Evolutionary conservation across 768 basidiomycete species (phyloP).

Genomic region (Chalciporus sphaerocephalus): DNA sequence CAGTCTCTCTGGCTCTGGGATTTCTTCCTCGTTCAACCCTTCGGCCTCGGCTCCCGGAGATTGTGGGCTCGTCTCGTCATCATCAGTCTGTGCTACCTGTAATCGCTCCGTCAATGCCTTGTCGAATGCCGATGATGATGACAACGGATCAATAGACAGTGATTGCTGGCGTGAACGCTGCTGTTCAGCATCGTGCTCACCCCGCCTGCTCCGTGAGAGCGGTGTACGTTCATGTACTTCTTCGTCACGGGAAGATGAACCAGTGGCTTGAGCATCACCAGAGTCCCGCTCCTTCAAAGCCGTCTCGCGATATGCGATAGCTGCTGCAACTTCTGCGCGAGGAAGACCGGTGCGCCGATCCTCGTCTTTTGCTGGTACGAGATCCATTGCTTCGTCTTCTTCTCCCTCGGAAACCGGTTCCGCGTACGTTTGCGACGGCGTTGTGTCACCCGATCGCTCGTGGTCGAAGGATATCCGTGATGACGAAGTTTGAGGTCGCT

Average conservation of each 20-base stretch:
- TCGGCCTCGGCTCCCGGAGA: constrained; percentile 29
- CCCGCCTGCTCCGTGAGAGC: constrained; percentile 31
- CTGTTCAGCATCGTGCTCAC: constrained; percentile 17
- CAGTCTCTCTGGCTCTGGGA: constrained; percentile 48
- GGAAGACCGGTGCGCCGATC: constrained; percentile 74
- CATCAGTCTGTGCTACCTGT: constrained; percentile 29
- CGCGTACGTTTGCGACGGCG: constrained; percentile 51
- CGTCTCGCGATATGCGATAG: constrained; percentile 80
- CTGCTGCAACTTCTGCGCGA: constrained; percentile 71
- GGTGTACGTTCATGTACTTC: constrained; percentile 36
- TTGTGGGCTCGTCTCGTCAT: constrained; percentile 11
- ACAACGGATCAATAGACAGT: constrained; percentile 81
- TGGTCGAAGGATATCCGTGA: constrained; percentile 46
- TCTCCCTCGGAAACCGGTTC: constrained; percentile 97
- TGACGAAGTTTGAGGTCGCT: constrained; percentile 57
- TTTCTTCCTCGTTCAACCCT: constrained; percentile 36
- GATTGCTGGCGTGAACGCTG: constrained; percentile 24
- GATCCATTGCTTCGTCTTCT: constrained; percentile 71
- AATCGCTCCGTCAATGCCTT: constrained; percentile 74
- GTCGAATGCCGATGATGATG: constrained; percentile 78
- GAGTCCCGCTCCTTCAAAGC: constrained; percentile 53
- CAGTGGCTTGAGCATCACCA: constrained; percentile 5
- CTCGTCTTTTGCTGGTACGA: constrained; percentile 75
- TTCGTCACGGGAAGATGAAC: constrained; percentile 19
- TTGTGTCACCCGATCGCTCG: constrained; percentile 41